phyloP scores from a whole-genome alignment of 345 rosid species.

The Eucalyptus camaldulensis region DNA sequence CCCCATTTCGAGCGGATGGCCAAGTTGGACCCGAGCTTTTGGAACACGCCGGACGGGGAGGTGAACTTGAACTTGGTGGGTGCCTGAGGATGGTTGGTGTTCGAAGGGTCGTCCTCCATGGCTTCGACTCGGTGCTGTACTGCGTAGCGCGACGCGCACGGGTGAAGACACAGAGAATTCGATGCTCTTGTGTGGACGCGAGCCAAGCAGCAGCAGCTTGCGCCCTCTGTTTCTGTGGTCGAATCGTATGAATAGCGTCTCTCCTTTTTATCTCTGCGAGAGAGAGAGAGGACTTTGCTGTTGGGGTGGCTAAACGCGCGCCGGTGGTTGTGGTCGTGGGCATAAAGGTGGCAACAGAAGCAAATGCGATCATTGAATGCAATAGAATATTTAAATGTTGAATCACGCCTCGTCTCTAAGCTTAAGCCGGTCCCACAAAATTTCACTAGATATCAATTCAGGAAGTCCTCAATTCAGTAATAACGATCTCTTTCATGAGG shows the following conservation, averaged over 20 bases:
- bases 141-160: not conserved
- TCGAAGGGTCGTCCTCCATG: not conserved
- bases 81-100: not conserved
- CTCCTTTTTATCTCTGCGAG: not conserved
- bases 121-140: not conserved
- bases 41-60: conserved; percentile 6
- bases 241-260: not conserved
- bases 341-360: not conserved
- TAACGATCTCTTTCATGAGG: fast-evolving
- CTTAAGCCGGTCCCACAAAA: not conserved
- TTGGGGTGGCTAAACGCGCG: not conserved
- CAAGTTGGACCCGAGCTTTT: conserved; percentile 30
- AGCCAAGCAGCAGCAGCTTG: not conserved
- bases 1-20: conserved; percentile 43
- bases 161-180: not conserved
- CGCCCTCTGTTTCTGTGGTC: not conserved
- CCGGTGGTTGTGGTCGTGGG: not conserved
- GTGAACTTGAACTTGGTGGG: not conserved
- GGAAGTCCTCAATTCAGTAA: too few species aligned
- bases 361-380: not conserved
- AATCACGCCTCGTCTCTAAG: not conserved
- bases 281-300: not conserved
- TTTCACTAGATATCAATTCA: fast-evolving
- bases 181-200: not conserved
- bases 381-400: too few species aligned